Conservation (phyloP, 2,329 filamentous ascomycete genomes). For the Phaeosphaeriaceae sp. region DNA sequence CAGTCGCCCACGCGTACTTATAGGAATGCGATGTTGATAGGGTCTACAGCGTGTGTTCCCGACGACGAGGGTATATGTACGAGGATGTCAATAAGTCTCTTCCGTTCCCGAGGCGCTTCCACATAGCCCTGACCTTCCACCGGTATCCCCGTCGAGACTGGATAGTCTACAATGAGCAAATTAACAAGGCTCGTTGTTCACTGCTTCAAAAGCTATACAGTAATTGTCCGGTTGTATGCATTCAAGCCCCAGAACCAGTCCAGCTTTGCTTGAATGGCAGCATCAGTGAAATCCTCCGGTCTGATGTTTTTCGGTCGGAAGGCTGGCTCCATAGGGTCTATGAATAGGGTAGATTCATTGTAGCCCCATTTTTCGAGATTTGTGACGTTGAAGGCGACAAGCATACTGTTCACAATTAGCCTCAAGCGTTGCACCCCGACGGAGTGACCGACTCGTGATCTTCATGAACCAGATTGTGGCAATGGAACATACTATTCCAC, state of each 20-base stretch:
- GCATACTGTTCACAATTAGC: slow-evolving; percentile 40
- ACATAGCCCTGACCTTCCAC: neutral
- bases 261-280: slow-evolving; percentile 38
- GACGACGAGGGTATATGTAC: neutral
- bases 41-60: neutral
- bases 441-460: slow-evolving; percentile 45
- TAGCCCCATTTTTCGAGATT: slow-evolving; percentile 45
- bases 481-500: slow-evolving; percentile 52
- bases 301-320: slow-evolving; percentile 36
- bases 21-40: neutral
- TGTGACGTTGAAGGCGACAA: slow-evolving; percentile 55
- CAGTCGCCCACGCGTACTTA: neutral
- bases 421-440: neutral
- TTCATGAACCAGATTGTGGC: slow-evolving; percentile 57
- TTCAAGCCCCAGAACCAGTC: slow-evolving; percentile 39
- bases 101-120: neutral
- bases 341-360: slow-evolving; percentile 39
- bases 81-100: neutral
- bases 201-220: neutral
- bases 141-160: neutral
- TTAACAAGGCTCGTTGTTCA: neutral
- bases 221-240: slow-evolving; percentile 33
- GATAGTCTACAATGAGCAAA: neutral
- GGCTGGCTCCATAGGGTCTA: slow-evolving; percentile 39
- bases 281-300: slow-evolving; percentile 31